Evolutionary conservation across 352 stramenopile species (phyloP).

Genomic region (Aphanomyces astaci): DNA sequence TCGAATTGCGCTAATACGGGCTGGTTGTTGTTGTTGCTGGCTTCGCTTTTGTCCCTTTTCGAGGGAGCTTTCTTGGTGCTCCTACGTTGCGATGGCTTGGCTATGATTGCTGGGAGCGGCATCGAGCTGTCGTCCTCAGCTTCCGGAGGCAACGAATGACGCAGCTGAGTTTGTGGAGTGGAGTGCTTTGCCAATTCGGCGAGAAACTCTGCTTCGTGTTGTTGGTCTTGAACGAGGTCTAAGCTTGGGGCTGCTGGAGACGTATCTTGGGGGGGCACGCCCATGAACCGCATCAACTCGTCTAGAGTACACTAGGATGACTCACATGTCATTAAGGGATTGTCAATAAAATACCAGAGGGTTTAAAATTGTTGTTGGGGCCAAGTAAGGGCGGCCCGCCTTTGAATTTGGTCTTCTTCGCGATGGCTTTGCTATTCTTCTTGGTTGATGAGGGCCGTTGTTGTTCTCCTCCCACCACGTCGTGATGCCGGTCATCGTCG

Average conservation of each 20-base stretch:
- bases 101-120: background rate
- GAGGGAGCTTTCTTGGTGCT: background rate
- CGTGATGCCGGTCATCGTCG: background rate
- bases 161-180: background rate
- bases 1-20: conserved; percentile 14
- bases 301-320: background rate
- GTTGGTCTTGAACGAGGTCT: conserved; percentile 15
- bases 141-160: background rate
- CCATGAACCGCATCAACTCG: conserved; percentile 8
- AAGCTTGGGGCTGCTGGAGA: background rate
- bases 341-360: background rate
- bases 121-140: background rate
- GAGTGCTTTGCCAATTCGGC: conserved; percentile 52
- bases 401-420: conserved; percentile 14
- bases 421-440: background rate
- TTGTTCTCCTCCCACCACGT: background rate
- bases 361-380: conserved; percentile 4
- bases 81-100: background rate
- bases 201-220: conserved; percentile 52
- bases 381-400: background rate
- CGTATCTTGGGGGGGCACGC: background rate
- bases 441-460: background rate
- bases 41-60: background rate
- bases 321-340: no score
- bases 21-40: background rate